phyloP scores from a whole-genome alignment of 345 rosid genomes.

The Brassica juncea region DNA sequence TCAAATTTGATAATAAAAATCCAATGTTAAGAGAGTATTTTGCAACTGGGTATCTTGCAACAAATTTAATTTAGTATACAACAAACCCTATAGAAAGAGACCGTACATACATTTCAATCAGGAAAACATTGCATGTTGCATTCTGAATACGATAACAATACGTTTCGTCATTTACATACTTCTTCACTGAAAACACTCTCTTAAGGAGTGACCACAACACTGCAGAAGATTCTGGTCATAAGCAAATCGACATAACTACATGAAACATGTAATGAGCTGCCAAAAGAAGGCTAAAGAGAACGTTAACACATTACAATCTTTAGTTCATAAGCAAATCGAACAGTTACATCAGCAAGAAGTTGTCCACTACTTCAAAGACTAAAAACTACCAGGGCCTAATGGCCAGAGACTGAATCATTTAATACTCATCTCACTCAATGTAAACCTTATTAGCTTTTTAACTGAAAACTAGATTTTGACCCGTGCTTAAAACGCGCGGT shows the following conservation, averaged over 20 bases:
- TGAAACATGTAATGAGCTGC: conserved; percentile 13
- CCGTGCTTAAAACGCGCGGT: no score
- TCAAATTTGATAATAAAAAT: background rate
- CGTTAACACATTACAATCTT: background rate
- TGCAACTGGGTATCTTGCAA: background rate
- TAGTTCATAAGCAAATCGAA: background rate
- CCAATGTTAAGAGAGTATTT: background rate
- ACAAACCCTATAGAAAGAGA: background rate
- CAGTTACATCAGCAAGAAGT: background rate
- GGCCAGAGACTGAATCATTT: background rate
- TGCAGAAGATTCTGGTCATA: background rate
- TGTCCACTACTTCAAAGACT: background rate
- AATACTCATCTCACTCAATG: background rate
- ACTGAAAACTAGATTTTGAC: background rate
- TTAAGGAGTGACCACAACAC: background rate
- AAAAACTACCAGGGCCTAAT: background rate
- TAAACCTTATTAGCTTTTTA: background rate
- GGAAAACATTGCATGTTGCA: background rate
- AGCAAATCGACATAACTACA: background rate
- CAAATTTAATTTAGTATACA: background rate
- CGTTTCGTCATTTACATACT: background rate
- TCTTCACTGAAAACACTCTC: background rate
- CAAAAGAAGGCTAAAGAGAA: conserved; percentile 5
- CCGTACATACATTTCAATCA: background rate
- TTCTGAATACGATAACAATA: background rate